Evolutionary conservation across 768 basidiomycete genomes (phyloP).

Genomic region (Atractiella rhizophila): DNA sequence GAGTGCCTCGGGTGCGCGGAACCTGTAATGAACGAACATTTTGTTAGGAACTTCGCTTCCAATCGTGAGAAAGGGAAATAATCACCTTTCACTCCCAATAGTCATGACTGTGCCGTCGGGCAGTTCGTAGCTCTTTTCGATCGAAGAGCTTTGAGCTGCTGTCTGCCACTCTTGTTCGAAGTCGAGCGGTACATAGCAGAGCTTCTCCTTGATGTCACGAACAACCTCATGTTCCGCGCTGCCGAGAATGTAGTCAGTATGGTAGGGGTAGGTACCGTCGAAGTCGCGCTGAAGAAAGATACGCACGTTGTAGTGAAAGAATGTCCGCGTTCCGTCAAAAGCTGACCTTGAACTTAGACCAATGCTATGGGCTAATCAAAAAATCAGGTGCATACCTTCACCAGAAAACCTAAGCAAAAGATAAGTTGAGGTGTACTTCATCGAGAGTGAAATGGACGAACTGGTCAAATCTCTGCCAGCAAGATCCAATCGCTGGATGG

Average conservation of each 20-base stretch:
- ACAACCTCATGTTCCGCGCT: slow-evolving; percentile 64
- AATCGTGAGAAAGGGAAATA: too few relatives aligned
- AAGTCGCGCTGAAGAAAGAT: too few relatives aligned
- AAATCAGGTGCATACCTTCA: too few relatives aligned
- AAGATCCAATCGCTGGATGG: slow-evolving; percentile 72
- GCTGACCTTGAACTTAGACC: too few relatives aligned
- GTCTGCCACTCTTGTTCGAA: slow-evolving; percentile 83
- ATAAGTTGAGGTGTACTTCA: not conserved
- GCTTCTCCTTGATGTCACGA: slow-evolving; percentile 90
- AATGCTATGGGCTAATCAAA: too few relatives aligned
- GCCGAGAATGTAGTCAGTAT: slow-evolving; percentile 20
- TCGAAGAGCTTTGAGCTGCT: slow-evolving; percentile 59
- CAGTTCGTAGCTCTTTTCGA: slow-evolving; percentile 84
- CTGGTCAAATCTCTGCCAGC: slow-evolving; percentile 81
- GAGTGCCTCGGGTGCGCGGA: slow-evolving; percentile 36
- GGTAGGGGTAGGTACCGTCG: too few relatives aligned
- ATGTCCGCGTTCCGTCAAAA: slow-evolving; percentile 73
- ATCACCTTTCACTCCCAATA: slow-evolving; percentile 49
- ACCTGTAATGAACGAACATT: too few relatives aligned
- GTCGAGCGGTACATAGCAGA: slow-evolving; percentile 82
- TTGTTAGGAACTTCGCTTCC: too few relatives aligned
- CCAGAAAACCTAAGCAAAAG: slow-evolving; percentile 26
- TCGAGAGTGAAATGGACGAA: slow-evolving; percentile 19
- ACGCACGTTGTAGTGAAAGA: slow-evolving; percentile 77
- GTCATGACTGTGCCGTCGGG: slow-evolving; percentile 85